phyloP scores from a whole-genome alignment of 2,329 filamentous ascomycete species.

The Neoascochyta sp. region DNA sequence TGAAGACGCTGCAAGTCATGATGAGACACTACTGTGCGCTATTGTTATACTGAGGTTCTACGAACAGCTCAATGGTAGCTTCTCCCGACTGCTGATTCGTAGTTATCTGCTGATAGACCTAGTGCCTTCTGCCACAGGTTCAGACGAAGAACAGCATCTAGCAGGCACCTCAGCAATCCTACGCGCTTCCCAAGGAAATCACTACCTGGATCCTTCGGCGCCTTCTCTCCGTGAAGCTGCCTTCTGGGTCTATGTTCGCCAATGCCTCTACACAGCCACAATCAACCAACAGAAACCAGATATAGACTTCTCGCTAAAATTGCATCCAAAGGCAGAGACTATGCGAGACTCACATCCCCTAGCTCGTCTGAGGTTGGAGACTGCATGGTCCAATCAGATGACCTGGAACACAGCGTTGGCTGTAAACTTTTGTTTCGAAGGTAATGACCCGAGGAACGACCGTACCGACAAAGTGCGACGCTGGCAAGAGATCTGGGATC shows the following conservation, averaged over 20 bases:
- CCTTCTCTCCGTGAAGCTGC: slow-evolving; percentile 32
- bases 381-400: slow-evolving; percentile 34
- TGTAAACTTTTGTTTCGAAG: slow-evolving; percentile 30
- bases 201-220: slow-evolving; percentile 31
- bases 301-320: slow-evolving; percentile 25
- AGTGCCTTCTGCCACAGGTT: slow-evolving; percentile 26
- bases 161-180: slow-evolving; percentile 31
- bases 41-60: slow-evolving; percentile 34
- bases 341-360: slow-evolving; percentile 23
- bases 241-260: slow-evolving; percentile 34
- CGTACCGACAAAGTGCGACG: slow-evolving; percentile 7
- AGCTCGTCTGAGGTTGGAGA: slow-evolving; percentile 25
- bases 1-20: slow-evolving; percentile 22
- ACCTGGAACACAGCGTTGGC: slow-evolving; percentile 30
- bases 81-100: neutral
- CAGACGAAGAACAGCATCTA: slow-evolving; percentile 28
- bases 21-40: slow-evolving; percentile 28
- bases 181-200: slow-evolving; percentile 24
- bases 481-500: slow-evolving; percentile 25
- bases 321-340: slow-evolving; percentile 21
- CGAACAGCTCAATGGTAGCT: slow-evolving; percentile 29
- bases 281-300: slow-evolving; percentile 32
- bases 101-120: slow-evolving; percentile 7
- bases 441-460: slow-evolving; percentile 11
- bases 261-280: slow-evolving; percentile 32